phyloP scores from a whole-genome alignment of 2,329 filamentous ascomycete species.

The Metarhizium rileyi region DNA sequence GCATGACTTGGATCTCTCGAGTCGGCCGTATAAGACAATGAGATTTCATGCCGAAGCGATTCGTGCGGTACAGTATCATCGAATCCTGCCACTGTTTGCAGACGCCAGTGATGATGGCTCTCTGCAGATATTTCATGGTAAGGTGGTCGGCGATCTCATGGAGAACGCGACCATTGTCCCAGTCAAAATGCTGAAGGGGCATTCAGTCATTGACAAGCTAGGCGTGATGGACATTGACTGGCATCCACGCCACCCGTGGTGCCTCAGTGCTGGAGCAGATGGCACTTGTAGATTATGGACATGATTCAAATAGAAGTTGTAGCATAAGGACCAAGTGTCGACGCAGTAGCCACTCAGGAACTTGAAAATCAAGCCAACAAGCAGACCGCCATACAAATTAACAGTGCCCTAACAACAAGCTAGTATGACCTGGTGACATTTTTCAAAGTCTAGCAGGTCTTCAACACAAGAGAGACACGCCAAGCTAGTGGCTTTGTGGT shows the following conservation, averaged over 20 bases:
- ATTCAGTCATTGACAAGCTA: constrained; percentile 75
- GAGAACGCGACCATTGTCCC: constrained; percentile 95
- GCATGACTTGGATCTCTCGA: constrained; percentile 92
- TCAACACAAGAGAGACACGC: too few relatives aligned
- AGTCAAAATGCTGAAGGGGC: constrained; percentile 84
- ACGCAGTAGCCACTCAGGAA: background rate
- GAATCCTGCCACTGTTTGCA: constrained; percentile 74
- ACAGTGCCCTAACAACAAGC: too few relatives aligned
- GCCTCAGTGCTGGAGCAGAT: constrained; percentile 87
- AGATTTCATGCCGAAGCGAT: constrained; percentile 92
- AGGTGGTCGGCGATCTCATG: constrained; percentile 88
- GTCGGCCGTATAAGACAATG: constrained; percentile 89
- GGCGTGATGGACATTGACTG: constrained; percentile 93
- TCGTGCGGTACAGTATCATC: constrained; percentile 79
- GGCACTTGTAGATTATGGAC: constrained; percentile 88
- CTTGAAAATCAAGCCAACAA: background rate
- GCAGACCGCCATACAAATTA: too few relatives aligned
- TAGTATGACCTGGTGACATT: too few relatives aligned
- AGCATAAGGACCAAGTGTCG: background rate
- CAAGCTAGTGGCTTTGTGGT: too few relatives aligned
- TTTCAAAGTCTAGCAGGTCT: too few relatives aligned
- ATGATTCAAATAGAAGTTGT: constrained; percentile 19
- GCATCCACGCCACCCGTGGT: constrained; percentile 92
- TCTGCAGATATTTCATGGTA: constrained; percentile 93
- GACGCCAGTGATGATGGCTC: constrained; percentile 93